These are phyloP conservation scores for Candida vaughaniae DNA, from an alignment of 805 yeast species.

Conservation along the genomic window DNA sequence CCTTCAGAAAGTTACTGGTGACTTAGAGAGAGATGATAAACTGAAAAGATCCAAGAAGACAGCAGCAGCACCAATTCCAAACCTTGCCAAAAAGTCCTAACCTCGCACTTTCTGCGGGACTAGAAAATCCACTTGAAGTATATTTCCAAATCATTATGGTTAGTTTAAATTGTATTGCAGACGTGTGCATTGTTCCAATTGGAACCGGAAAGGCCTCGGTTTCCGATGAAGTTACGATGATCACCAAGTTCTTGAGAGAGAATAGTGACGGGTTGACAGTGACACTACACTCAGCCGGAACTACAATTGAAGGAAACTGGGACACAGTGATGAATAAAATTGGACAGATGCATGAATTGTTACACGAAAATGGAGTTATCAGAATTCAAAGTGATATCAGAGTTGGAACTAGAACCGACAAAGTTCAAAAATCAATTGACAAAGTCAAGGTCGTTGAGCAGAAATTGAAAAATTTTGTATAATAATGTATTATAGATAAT, in stretches of 20 bases:
- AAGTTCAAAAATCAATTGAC: slow-evolving; percentile 68
- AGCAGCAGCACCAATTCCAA: slow-evolving; percentile 42
- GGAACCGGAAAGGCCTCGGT: slow-evolving; percentile 81
- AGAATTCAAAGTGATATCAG: slow-evolving; percentile 85
- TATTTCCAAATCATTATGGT: slow-evolving; percentile 22
- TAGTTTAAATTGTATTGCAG: slow-evolving; percentile 71
- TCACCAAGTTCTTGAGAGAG: slow-evolving; percentile 61
- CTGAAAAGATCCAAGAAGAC: slow-evolving; percentile 33
- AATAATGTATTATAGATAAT: slow-evolving; percentile 10
- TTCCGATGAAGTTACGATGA: slow-evolving; percentile 73
- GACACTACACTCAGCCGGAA: slow-evolving; percentile 87
- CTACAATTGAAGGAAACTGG: slow-evolving; percentile 94
- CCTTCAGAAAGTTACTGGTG: slow-evolving; percentile 84
- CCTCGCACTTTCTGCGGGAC: too few species aligned
- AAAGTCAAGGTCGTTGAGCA: slow-evolving; percentile 64
- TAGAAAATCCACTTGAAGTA: too few species aligned
- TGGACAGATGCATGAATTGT: slow-evolving; percentile 71
- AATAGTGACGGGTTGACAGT: slow-evolving; percentile 54
- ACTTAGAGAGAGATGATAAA: slow-evolving; percentile 55
- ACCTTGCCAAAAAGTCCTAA: slow-evolving; percentile 5
- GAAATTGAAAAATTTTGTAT: slow-evolving; percentile 32
- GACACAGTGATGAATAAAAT: slow-evolving; percentile 76
- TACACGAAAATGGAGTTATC: slow-evolving; percentile 68
- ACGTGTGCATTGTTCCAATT: slow-evolving; percentile 81
- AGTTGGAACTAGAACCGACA: slow-evolving; percentile 82